These are phyloP conservation scores for Dioscorea zingiberensis DNA, from an alignment of 106 monocot genomes.

Conservation along the genomic window DNA sequence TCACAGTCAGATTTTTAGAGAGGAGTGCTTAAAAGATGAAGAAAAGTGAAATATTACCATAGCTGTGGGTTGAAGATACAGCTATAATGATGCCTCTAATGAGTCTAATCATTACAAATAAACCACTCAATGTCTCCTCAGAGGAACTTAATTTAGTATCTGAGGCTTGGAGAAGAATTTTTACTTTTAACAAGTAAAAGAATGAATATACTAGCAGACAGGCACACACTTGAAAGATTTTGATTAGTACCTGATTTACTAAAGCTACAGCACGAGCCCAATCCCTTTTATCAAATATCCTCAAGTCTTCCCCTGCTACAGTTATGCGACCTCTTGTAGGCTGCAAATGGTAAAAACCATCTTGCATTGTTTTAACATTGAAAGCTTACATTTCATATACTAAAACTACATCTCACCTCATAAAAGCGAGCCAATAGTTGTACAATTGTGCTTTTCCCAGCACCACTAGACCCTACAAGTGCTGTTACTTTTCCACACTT, in stretches of 20 bases:
- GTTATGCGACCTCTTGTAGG: slow-evolving; percentile 92
- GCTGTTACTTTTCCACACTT: slow-evolving; percentile 86
- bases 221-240: too few species aligned
- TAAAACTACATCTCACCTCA: slow-evolving; percentile 52
- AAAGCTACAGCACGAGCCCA: slow-evolving; percentile 82
- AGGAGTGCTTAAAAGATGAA: too few species aligned
- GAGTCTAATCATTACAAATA: too few species aligned
- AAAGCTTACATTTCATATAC: background rate
- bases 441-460: slow-evolving; percentile 98
- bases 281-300: slow-evolving; percentile 93
- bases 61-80: too few species aligned
- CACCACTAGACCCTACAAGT: slow-evolving; percentile 95
- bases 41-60: too few species aligned
- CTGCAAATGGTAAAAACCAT: slow-evolving; percentile 22
- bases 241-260: slow-evolving; percentile 76
- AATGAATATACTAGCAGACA: too few species aligned
- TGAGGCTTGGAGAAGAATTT: too few species aligned
- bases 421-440: slow-evolving; percentile 96
- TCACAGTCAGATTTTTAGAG: too few species aligned
- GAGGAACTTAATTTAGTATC: too few species aligned
- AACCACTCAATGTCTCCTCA: too few species aligned
- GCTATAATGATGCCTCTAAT: too few species aligned
- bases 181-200: too few species aligned
- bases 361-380: background rate
- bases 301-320: slow-evolving; percentile 85